Conservation (phyloP, 805 yeast genomes). For the Starmera pachycereana region DNA sequence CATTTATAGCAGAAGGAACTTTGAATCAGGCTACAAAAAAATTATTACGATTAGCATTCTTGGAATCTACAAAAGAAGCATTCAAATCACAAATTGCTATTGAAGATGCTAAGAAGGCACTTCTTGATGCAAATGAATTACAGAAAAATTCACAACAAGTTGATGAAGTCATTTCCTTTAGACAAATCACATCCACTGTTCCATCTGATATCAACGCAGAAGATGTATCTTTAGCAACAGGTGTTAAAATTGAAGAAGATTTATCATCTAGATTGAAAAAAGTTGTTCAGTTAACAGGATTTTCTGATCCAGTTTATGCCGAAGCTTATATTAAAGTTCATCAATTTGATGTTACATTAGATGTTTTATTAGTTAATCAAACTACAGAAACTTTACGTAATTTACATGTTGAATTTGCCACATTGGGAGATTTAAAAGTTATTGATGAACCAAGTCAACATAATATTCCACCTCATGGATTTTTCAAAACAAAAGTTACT, state of each 20-base stretch:
- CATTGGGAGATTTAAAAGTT: constrained; percentile 91
- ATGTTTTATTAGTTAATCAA: constrained; percentile 89
- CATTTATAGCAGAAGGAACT: constrained; percentile 62
- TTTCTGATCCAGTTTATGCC: constrained; percentile 95
- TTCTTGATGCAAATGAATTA: constrained; percentile 43
- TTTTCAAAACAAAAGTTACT: constrained; percentile 81
- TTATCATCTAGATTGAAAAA: constrained; percentile 74
- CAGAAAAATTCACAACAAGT: constrained; percentile 62
- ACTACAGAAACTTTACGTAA: constrained; percentile 86
- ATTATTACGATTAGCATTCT: constrained; percentile 53
- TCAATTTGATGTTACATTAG: constrained; percentile 91
- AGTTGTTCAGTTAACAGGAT: constrained; percentile 93
- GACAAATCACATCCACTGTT: constrained; percentile 45
- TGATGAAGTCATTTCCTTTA: constrained; percentile 68
- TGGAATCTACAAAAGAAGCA: constrained; percentile 82
- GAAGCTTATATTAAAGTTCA: constrained; percentile 96
- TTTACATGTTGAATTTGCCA: constrained; percentile 88
- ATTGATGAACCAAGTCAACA: constrained; percentile 84
- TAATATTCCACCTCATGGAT: constrained; percentile 95
- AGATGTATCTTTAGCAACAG: constrained; percentile 49
- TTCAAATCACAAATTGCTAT: constrained; percentile 59
- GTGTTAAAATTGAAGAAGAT: constrained; percentile 41
- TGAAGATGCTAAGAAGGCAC: constrained; percentile 48
- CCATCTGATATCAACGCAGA: constrained; percentile 39
- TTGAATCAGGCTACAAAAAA: constrained; percentile 20